phyloP scores from a whole-genome alignment of 768 basidiomycete species.

The Melanogaster broomeanus region DNA sequence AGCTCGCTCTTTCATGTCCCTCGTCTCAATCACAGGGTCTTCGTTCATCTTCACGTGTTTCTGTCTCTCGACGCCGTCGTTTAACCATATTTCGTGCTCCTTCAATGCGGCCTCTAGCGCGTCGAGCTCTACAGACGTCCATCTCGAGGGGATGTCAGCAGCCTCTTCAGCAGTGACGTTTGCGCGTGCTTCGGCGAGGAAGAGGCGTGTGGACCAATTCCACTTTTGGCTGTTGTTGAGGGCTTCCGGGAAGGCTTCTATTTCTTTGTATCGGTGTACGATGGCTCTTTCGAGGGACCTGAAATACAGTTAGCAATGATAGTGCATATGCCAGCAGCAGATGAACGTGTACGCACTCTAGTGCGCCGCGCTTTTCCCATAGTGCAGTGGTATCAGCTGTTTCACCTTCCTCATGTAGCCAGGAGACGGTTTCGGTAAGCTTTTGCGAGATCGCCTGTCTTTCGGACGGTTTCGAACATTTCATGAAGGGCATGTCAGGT shows the following conservation, averaged over 20 bases:
- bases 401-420: conserved; percentile 87
- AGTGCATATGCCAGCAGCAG: background rate
- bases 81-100: conserved; percentile 84
- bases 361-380: conserved; percentile 68
- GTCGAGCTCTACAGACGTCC: conserved; percentile 85
- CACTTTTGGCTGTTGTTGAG: conserved; percentile 83
- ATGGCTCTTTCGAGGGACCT: conserved; percentile 82
- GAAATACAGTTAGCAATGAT: conserved; percentile 8
- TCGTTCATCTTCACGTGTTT: conserved; percentile 70
- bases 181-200: conserved; percentile 75
- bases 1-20: conserved; percentile 83
- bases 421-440: conserved; percentile 72
- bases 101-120: conserved; percentile 72
- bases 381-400: conserved; percentile 75
- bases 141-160: conserved; percentile 68
- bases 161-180: conserved; percentile 71
- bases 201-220: conserved; percentile 87
- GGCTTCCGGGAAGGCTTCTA: conserved; percentile 79
- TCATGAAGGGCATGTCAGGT: conserved; percentile 72
- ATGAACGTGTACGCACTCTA: conserved; percentile 65
- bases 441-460: conserved; percentile 62
- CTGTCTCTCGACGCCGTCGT: conserved; percentile 81
- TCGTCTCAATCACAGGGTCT: conserved; percentile 84
- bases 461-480: conserved; percentile 78
- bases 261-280: conserved; percentile 86